Percentiles rank a stretch among this genome's conserved stretches.
Evolutionary conservation across 1,284 basidiomycete genomes (phyloP).

Genomic region (Microbotryomycetes sp.): DNA sequence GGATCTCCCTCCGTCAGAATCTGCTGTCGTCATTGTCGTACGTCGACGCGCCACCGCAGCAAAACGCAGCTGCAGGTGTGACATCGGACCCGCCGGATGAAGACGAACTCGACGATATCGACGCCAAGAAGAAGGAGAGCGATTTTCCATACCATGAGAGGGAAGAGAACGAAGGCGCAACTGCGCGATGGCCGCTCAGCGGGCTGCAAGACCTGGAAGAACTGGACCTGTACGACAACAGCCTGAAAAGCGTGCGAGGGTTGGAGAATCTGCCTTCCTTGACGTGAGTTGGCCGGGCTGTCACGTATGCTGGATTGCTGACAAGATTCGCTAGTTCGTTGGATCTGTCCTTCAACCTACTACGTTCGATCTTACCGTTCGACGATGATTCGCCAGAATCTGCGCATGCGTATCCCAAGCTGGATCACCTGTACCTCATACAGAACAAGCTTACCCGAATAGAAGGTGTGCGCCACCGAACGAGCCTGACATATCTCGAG

Average conservation of each 20-base stretch:
- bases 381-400: constrained; percentile 54
- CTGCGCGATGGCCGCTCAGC: constrained; percentile 45
- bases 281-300: constrained; percentile 52
- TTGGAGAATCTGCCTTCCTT: constrained; percentile 58
- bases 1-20: constrained; percentile 86
- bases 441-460: constrained; percentile 91
- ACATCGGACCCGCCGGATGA: constrained; percentile 21
- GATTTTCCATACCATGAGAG: constrained; percentile 25
- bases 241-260: constrained; percentile 66
- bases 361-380: constrained; percentile 57
- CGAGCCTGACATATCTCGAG: constrained; percentile 73
- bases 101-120: constrained; percentile 26
- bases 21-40: constrained; percentile 56
- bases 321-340: constrained; percentile 53
- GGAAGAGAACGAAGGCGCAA: constrained; percentile 42
- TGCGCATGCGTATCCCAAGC: constrained; percentile 49
- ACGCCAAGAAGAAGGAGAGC: constrained; percentile 31
- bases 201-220: constrained; percentile 69
- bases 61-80: neutral
- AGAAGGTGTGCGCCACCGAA: constrained; percentile 49
- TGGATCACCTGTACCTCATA: constrained; percentile 70
- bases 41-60: neutral
- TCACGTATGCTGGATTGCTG: neutral
- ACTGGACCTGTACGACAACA: constrained; percentile 92
- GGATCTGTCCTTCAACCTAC: constrained; percentile 91